These are phyloP conservation scores for Diaporthe sp. DNA, from an alignment of 2,329 filamentous ascomycete species.

Conservation along the genomic window DNA sequence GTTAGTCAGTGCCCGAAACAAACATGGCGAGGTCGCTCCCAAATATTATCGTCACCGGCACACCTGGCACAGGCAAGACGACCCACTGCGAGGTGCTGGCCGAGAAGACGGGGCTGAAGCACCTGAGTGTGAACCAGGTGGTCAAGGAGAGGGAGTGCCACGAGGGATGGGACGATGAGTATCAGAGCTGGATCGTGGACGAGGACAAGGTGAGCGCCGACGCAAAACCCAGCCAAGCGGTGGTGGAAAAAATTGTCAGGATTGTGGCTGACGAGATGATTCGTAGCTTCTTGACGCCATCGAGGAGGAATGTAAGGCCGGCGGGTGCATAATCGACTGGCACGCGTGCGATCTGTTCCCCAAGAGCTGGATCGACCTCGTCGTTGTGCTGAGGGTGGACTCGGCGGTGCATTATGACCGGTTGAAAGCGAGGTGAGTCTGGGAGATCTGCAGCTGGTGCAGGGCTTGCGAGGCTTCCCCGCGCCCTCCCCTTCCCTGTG, in stretches of 20 bases:
- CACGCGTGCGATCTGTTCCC: constrained; percentile 98
- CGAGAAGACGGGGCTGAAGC: constrained; percentile 80
- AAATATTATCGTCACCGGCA: constrained; percentile 96
- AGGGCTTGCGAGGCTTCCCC: background rate
- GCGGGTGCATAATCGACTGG: constrained; percentile 96
- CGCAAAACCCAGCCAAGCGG: background rate
- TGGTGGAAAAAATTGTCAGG: background rate
- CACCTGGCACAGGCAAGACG: constrained; percentile 95
- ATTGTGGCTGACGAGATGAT: constrained; percentile 38
- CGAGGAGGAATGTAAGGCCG: constrained; percentile 82
- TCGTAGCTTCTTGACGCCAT: constrained; percentile 87
- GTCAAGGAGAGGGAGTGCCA: constrained; percentile 91
- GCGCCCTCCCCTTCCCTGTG: background rate
- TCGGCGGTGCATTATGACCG: constrained; percentile 88
- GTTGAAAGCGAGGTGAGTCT: constrained; percentile 75
- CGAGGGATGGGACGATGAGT: constrained; percentile 88
- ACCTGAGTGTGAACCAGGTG: constrained; percentile 90
- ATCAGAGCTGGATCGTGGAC: constrained; percentile 92
- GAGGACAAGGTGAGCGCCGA: constrained; percentile 83
- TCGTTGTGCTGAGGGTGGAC: constrained; percentile 89
- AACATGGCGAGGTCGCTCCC: constrained; percentile 68
- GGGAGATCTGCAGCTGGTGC: background rate
- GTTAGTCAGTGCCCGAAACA: background rate
- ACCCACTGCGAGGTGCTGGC: constrained; percentile 89
- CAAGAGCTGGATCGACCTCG: constrained; percentile 92